Conservation (phyloP, 495 filamentous ascomycete species). For the Hyaloscypha hepaticicola region DNA sequence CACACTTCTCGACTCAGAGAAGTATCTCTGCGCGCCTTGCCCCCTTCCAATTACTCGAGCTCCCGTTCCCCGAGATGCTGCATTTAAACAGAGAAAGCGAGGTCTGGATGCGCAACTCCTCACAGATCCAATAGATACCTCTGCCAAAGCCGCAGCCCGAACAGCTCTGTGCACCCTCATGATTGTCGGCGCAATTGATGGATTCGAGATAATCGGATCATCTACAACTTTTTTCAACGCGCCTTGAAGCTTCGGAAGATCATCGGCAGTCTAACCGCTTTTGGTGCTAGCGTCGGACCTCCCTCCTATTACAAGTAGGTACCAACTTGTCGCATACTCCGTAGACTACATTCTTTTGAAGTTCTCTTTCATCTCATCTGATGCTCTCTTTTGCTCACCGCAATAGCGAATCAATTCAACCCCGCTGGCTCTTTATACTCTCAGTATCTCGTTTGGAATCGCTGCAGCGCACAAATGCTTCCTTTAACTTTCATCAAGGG, state of each 20-base stretch:
- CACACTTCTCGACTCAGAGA: constrained; percentile 34
- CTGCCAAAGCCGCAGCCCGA: constrained; percentile 23
- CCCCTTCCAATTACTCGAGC: constrained; percentile 28
- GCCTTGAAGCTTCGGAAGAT: background rate
- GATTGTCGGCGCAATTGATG: constrained; percentile 18
- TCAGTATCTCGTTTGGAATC: no score
- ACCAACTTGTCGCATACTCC: no score
- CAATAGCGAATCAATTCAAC: no score
- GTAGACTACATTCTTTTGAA: no score
- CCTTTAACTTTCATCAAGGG: no score
- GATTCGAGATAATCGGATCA: background rate
- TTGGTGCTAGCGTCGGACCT: background rate
- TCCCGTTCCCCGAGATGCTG: constrained; percentile 27
- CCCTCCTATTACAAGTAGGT: no score
- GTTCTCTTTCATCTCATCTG: no score
- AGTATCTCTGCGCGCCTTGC: constrained; percentile 26
- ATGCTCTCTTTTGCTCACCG: no score
- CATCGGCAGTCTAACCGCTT: background rate
- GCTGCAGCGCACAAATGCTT: no score
- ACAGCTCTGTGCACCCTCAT: constrained; percentile 38
- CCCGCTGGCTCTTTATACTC: no score
- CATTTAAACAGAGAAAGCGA: constrained; percentile 27
- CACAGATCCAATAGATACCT: constrained; percentile 21
- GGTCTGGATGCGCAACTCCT: constrained; percentile 19
- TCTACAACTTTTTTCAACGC: background rate